A percentile compares a stretch with the other conserved stretches of the same genome.
phyloP scores from a whole-genome alignment of 2,329 filamentous ascomycete species.

The Pseudopithomyces maydicus region DNA sequence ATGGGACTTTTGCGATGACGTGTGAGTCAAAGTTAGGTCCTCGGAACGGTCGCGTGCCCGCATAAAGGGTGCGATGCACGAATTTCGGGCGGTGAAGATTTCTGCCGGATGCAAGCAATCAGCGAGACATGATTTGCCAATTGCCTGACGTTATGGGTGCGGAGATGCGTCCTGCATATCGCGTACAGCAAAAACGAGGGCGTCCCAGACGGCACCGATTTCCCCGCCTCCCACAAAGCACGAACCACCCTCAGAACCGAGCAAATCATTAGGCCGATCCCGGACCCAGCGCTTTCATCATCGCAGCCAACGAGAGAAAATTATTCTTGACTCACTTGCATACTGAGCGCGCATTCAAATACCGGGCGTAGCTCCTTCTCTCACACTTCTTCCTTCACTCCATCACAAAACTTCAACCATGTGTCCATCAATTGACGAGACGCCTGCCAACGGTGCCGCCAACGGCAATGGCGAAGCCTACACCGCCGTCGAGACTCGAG shows the following conservation, averaged over 20 bases:
- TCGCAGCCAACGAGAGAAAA: conserved; percentile 34
- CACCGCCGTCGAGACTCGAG: conserved; percentile 61
- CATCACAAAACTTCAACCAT: conserved; percentile 37
- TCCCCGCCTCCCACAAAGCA: conserved; percentile 7
- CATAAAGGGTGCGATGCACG: not conserved
- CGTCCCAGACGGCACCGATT: not conserved
- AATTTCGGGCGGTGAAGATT: not conserved
- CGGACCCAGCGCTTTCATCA: conserved; percentile 38
- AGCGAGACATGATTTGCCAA: conserved; percentile 4
- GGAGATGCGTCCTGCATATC: not conserved
- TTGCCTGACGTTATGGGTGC: not conserved
- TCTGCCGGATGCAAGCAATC: not conserved
- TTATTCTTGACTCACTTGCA: conserved; percentile 42
- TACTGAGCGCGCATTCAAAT: conserved; percentile 30
- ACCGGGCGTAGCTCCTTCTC: conserved; percentile 22
- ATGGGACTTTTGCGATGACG: not conserved
- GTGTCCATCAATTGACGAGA: conserved; percentile 52
- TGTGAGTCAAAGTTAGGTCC: not conserved
- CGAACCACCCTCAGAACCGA: conserved; percentile 15
- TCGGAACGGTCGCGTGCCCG: conserved; percentile 2
- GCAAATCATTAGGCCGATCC: conserved; percentile 25
- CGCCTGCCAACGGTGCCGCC: conserved; percentile 43
- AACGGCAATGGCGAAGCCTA: conserved; percentile 56
- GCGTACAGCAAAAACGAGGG: not conserved
- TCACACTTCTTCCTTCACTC: conserved; percentile 13